Evolutionary conservation across 1,139 yeast genomes (phyloP), one percentile per base, ranked within the genome.

Genomic region (Pichia sp.): DNA sequence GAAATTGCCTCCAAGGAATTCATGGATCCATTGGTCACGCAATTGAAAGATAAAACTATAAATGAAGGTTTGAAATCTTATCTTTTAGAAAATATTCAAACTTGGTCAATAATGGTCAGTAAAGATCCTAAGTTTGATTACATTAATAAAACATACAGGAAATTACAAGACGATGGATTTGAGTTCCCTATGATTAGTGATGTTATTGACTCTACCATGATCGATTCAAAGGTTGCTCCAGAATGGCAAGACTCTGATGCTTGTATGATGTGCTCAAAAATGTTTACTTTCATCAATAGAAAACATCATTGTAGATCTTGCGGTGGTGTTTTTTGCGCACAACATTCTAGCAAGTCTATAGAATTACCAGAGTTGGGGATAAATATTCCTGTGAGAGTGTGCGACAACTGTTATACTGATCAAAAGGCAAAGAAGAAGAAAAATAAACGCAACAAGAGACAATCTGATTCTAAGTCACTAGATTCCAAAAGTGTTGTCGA

Each of bases 301-400:
- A 90, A 93, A 67, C 99, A 93, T 69, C 99, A 93, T 71, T 93
- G 99, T 68, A 79, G 99, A 54, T 87, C 96, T 52, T 93, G 99
- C 72, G 99, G 99, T 30, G 97, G 97, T 1, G 97, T 90, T 0
- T 93, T 80, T 65, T 85, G 96, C 69, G 93, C 88, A 61, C 79
- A 81, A 26, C 96, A 93, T 70, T 90, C 97, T 30, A 75, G 84
- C 8, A 82, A 87, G 61, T 77, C 72, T 54, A 74, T 82, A 44
- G 84, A 93, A 7, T 74, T 95, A 58, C 95, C 95, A 0, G 85
- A 86, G 51, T 76, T 88, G 56, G 99, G 99, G 0, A 90, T 95
- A 50, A 81, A 80, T 62, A 90, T 87, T 54, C 90, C 95, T 0
- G 98, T 92, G 1, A 77, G 99, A 58, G 97, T 93, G 1, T 93